These are phyloP conservation scores for Gastrodia elata DNA, from an alignment of 106 monocot species.

Conservation along the genomic window DNA sequence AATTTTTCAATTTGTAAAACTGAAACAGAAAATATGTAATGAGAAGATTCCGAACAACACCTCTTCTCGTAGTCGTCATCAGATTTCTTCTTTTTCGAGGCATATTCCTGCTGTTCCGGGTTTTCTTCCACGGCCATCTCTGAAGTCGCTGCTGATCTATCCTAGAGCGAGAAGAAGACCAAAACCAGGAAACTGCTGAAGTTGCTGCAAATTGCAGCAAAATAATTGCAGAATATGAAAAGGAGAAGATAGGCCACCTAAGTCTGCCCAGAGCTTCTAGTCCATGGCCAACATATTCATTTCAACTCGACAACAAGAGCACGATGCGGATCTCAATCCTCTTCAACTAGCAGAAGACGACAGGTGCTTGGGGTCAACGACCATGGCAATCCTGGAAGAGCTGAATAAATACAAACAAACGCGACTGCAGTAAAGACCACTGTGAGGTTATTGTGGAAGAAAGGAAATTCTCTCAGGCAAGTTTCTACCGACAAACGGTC, in stretches of 20 bases:
- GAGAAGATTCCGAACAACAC: not conserved
- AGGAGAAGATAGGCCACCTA: not conserved
- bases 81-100: slow-evolving; percentile 9
- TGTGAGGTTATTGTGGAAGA: no score
- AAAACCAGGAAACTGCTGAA: not conserved
- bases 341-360: no score
- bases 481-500: no score
- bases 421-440: no score
- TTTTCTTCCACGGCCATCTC: slow-evolving; percentile 4
- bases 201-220: not conserved
- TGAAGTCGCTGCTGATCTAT: not conserved
- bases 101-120: not conserved
- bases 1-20: not conserved
- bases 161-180: not conserved
- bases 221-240: not conserved
- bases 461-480: no score
- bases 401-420: no score
- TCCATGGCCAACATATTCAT: not conserved
- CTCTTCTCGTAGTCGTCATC: slow-evolving; percentile 8
- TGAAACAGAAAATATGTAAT: not conserved
- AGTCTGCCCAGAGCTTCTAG: not conserved
- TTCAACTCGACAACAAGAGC: no score
- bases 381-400: no score
- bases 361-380: no score
- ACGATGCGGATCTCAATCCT: no score